Evolutionary conservation across 1,139 yeast species (phyloP).

Genomic region (Nadsonia starkeyi-henricii): DNA sequence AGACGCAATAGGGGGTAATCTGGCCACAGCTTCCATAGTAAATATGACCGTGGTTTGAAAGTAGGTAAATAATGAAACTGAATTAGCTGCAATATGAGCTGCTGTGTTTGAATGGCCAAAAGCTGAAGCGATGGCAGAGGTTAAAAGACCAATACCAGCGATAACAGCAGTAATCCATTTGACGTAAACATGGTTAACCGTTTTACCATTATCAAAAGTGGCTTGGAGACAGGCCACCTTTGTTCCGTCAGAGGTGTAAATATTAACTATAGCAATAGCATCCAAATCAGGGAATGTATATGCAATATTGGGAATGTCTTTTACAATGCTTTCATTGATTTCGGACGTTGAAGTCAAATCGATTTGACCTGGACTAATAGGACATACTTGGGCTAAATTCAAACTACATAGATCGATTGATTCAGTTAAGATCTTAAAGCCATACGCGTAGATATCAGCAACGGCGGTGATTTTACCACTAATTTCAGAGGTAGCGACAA

Average conservation of each 20-base stretch:
- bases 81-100: slow-evolving; percentile 91
- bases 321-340: slow-evolving; percentile 32
- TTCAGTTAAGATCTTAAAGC: slow-evolving; percentile 47
- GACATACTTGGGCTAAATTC: slow-evolving; percentile 42
- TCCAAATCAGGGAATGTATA: slow-evolving; percentile 89
- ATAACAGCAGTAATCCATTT: slow-evolving; percentile 97
- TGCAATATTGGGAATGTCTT: slow-evolving; percentile 65
- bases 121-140: slow-evolving; percentile 77
- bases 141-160: slow-evolving; percentile 76
- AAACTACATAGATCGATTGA: slow-evolving; percentile 52
- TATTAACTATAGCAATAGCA: slow-evolving; percentile 71
- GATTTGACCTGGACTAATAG: slow-evolving; percentile 74
- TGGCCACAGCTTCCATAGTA: slow-evolving; percentile 88
- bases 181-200: slow-evolving; percentile 87
- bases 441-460: slow-evolving; percentile 65
- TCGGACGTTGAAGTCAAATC: slow-evolving; percentile 46
- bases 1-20: slow-evolving; percentile 92
- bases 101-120: slow-evolving; percentile 90
- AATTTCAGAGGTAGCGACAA: slow-evolving; percentile 67
- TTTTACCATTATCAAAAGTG: slow-evolving; percentile 66
- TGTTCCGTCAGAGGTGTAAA: slow-evolving; percentile 31
- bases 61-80: slow-evolving; percentile 78
- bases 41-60: slow-evolving; percentile 89
- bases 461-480: slow-evolving; percentile 62
- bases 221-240: slow-evolving; percentile 88